Conservation (phyloP, 2,329 filamentous ascomycete genomes). For the Fusarium chlamydosporum region DNA sequence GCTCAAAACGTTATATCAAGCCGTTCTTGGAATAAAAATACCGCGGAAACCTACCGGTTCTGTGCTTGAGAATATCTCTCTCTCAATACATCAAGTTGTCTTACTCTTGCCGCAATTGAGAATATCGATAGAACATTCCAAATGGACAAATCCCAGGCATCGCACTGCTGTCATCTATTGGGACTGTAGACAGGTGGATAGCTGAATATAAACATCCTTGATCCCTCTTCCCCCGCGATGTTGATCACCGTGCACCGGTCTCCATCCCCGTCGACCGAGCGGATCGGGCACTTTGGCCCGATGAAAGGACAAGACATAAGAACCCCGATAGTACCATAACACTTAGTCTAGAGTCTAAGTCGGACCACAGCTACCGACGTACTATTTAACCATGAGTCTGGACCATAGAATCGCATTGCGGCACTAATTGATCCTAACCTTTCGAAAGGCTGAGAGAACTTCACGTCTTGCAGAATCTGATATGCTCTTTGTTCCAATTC, state of each 20-base stretch:
- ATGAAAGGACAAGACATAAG: neutral
- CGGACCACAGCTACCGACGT: neutral
- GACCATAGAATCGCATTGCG: neutral
- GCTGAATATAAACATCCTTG: constrained; percentile 4
- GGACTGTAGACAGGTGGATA: neutral
- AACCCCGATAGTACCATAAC: constrained; percentile 1
- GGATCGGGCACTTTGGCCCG: constrained; percentile 23
- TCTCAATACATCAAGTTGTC: neutral
- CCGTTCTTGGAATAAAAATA: neutral
- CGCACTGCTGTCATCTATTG: too few relatives aligned
- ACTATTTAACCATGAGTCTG: neutral
- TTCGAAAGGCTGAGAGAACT: neutral
- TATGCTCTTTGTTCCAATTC: neutral
- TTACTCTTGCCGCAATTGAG: neutral
- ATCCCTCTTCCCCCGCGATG: constrained; percentile 19
- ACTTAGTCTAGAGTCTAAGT: neutral
- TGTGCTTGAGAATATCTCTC: constrained; percentile 13
- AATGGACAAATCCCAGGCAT: neutral
- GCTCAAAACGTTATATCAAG: neutral
- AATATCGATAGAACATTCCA: neutral
- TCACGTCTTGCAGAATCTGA: neutral
- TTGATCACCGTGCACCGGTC: constrained; percentile 26
- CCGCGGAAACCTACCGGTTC: constrained; percentile 45
- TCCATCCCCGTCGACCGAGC: constrained; percentile 47
- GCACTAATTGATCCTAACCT: neutral